These are phyloP conservation scores for Cercospora sp. DNA, from an alignment of 2,329 filamentous ascomycete genomes.

Conservation along the genomic window DNA sequence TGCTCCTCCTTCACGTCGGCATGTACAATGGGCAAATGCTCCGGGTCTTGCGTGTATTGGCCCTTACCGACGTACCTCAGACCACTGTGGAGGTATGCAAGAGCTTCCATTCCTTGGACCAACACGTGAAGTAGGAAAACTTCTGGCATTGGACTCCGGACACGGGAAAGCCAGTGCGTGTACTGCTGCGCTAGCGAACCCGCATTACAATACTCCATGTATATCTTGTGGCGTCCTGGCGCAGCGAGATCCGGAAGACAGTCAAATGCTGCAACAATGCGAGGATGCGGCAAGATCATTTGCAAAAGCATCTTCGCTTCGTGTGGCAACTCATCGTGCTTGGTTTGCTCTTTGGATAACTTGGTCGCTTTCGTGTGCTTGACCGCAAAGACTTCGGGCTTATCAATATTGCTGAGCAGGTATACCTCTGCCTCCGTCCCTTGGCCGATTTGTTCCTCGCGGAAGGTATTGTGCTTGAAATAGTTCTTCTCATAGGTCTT, in stretches of 20 bases:
- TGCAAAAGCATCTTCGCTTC: background rate
- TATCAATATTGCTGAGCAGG: background rate
- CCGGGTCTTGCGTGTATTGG: constrained; percentile 8
- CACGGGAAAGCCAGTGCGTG: background rate
- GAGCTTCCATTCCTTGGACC: constrained; percentile 19
- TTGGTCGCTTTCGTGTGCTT: constrained; percentile 7
- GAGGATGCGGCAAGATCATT: background rate
- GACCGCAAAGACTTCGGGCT: background rate
- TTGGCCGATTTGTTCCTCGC: background rate
- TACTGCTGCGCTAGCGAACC: constrained; percentile 21
- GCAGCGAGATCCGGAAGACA: constrained; percentile 1
- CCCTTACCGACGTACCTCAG: constrained; percentile 15
- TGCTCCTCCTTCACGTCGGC: constrained; percentile 27
- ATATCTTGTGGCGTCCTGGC: constrained; percentile 10
- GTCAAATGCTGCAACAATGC: constrained; percentile 5
- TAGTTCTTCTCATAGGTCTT: background rate
- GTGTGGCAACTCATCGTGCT: background rate
- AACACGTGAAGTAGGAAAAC: constrained; percentile 25
- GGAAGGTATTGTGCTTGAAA: constrained; percentile 8
- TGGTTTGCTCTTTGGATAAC: background rate
- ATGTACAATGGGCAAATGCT: constrained; percentile 21
- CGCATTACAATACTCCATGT: constrained; percentile 25
- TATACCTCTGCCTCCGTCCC: background rate
- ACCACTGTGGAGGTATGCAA: constrained; percentile 26
- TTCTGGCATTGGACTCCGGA: constrained; percentile 19